Base-by-base conservation (phyloP, 805 yeast species). In the Yarrowia osloensis region DNA sequence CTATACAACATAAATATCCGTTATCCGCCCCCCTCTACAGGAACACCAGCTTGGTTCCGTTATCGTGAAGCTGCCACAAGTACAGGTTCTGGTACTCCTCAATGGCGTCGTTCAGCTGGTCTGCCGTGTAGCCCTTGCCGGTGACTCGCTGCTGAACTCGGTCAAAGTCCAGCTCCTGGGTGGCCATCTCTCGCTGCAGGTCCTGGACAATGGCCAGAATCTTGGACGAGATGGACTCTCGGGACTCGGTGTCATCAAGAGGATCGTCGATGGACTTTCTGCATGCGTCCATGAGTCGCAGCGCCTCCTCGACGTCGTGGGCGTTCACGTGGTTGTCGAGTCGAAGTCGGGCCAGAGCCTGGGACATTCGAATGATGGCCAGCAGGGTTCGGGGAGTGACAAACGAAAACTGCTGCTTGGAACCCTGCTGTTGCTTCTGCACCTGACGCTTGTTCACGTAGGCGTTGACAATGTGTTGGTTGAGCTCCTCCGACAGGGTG, bases 381-480 rank as follows among this genome's bases (percentile, higher is more conserved):
- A 95, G 82, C 70, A 95, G 82, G 1, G 98, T 92, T 81, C 99
- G 88, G 68, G 98, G 98, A 0, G 99, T 93, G 22, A 96, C 89
- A 78, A 93, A 98, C 55, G 93, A 86, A 76, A 94, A 94, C 67
- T 91, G 89, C 73, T 85, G 84, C 66, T 84, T 85, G 37, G 93
- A 87, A 73, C 78, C 77, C 74, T 89, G 90, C 75, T 89, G 89
- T 68, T 85, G 81, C 74, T 90, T 90, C 22, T 96, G 89, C 74
- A 91, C 96, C 78, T 94, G 97, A 76, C 99, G 85, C 87, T 96
- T 83, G 76, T 89, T 90, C 70, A 93, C 92, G 77, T 96, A 95
- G 11, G 90, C 84, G 72, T 87, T 88, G 33, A 90, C 91, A 67
- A 93, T 92, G 76, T 91, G 89, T 70, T 91, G 95, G 55, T 94